Conservation (phyloP, 257 asterid genomes). For the Nyctanthes arbortristis region DNA sequence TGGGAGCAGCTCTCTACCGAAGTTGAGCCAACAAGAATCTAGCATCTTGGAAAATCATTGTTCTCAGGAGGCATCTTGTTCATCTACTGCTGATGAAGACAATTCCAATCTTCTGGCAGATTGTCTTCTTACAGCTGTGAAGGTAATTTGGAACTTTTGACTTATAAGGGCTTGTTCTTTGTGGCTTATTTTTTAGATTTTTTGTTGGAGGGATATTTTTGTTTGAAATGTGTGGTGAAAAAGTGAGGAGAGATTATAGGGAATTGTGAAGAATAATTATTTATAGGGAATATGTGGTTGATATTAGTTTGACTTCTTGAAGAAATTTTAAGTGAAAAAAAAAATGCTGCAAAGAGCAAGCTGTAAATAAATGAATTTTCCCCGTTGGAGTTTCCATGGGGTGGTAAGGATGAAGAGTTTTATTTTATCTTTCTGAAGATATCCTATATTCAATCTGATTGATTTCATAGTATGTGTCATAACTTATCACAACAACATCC, state of each 20-base stretch:
- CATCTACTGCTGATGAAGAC: constrained; percentile 42
- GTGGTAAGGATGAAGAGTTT: neutral
- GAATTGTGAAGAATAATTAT: too few relatives aligned
- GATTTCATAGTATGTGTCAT: neutral
- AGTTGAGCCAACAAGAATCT: constrained; percentile 49
- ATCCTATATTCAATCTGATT: neutral
- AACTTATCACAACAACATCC: too few relatives aligned
- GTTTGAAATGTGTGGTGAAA: too few relatives aligned
- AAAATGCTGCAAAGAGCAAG: too few relatives aligned
- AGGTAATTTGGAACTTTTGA: constrained; percentile 41
- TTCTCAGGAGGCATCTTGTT: constrained; percentile 52
- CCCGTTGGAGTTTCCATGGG: neutral
- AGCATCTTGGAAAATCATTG: constrained; percentile 30
- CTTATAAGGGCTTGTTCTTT: too few relatives aligned
- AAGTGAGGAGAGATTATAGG: too few relatives aligned
- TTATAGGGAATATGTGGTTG: too few relatives aligned
- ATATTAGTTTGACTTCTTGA: too few relatives aligned
- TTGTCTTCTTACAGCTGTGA: constrained; percentile 74
- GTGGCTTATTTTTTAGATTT: too few relatives aligned
- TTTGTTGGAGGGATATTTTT: too few relatives aligned
- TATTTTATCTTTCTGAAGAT: neutral
- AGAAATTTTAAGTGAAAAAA: too few relatives aligned
- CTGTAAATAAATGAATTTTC: constrained; percentile 8
- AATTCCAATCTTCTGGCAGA: constrained; percentile 61
- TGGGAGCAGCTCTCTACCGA: constrained; percentile 27